Percentiles rank a stretch among this genome's conserved stretches.
Evolutionary conservation across 2,329 filamentous ascomycete genomes (phyloP).

Genomic region (Arthrobotrys sinensis): DNA sequence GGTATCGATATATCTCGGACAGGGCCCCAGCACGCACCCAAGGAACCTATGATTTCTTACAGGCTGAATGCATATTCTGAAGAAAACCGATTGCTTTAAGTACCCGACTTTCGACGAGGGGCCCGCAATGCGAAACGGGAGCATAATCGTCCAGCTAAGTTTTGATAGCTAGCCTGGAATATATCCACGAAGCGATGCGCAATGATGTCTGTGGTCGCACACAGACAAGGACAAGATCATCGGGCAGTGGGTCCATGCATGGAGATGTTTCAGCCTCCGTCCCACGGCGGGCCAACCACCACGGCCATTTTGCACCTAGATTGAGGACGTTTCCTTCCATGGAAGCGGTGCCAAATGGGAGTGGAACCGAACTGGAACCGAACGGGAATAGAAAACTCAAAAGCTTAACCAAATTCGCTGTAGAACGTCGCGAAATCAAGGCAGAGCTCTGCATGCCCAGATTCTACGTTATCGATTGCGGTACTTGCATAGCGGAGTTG

Average conservation of each 20-base stretch:
- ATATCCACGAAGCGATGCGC: constrained; percentile 24
- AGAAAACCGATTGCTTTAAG: constrained; percentile 4
- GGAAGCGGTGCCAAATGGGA: not conserved
- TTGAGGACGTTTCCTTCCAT: constrained; percentile 7
- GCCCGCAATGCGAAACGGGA: not conserved
- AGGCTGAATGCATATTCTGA: not conserved
- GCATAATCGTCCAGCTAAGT: constrained; percentile 1
- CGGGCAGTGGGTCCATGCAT: constrained; percentile 25
- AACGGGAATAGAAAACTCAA: not conserved
- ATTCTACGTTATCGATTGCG: constrained; percentile 4
- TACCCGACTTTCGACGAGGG: not conserved
- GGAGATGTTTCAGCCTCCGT: constrained; percentile 41
- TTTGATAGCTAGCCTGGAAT: constrained; percentile 11
- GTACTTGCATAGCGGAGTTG: not conserved
- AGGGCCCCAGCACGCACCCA: not conserved
- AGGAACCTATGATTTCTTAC: not conserved
- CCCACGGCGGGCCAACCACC: constrained; percentile 15
- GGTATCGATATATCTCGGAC: too few species aligned
- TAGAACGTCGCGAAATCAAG: not conserved
- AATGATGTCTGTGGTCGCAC: constrained; percentile 41
- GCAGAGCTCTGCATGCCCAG: constrained; percentile 2
- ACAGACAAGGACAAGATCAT: constrained; percentile 31
- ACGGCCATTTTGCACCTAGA: not conserved
- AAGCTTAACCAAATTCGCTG: not conserved
- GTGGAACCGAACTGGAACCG: not conserved